phyloP scores from a whole-genome alignment of 495 filamentous ascomycete species.

The Penicillium manginii region DNA sequence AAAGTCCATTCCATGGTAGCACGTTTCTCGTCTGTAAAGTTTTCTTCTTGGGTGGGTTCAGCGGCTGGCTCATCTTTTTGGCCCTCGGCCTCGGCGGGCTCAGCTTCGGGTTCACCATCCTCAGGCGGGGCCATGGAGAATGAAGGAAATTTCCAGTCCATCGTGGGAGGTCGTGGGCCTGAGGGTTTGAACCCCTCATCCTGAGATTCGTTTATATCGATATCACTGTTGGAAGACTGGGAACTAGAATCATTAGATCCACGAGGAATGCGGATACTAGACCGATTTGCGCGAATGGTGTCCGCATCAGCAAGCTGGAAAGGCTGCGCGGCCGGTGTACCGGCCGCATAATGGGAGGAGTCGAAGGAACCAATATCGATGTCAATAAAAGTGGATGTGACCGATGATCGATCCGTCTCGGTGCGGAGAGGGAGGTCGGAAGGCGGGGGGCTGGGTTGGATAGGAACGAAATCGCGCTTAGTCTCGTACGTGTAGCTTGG shows the following conservation, averaged over 20 bases:
- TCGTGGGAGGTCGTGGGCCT: slow-evolving; percentile 50
- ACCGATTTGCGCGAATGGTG: slow-evolving; percentile 54
- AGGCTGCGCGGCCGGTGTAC: slow-evolving; percentile 43
- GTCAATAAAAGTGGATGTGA: slow-evolving; percentile 52
- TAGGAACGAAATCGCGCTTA: slow-evolving; percentile 51
- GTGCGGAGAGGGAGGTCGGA: slow-evolving; percentile 56
- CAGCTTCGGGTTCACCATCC: slow-evolving; percentile 19
- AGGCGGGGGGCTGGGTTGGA: slow-evolving; percentile 36
- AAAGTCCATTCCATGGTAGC: slow-evolving; percentile 54
- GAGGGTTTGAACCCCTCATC: slow-evolving; percentile 37
- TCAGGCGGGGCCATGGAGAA: slow-evolving; percentile 32
- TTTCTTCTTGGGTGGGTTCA: slow-evolving; percentile 25
- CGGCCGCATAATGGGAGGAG: slow-evolving; percentile 52
- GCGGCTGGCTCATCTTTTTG: slow-evolving; percentile 18
- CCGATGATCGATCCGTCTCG: slow-evolving; percentile 51
- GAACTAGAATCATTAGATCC: slow-evolving; percentile 43
- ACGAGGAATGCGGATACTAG: slow-evolving; percentile 40
- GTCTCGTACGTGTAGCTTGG: slow-evolving; percentile 52
- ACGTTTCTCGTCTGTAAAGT: slow-evolving; percentile 35
- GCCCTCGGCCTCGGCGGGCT: neutral
- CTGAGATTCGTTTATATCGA: slow-evolving; percentile 28
- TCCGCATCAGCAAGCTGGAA: slow-evolving; percentile 55
- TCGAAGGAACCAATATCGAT: slow-evolving; percentile 54
- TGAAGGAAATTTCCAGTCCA: slow-evolving; percentile 54
- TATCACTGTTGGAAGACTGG: slow-evolving; percentile 34